Percentiles rank a stretch among this genome's conserved stretches.
These are phyloP conservation scores for Kuraishia floccosa DNA, from an alignment of 805 yeast genomes.

Conservation along the genomic window DNA sequence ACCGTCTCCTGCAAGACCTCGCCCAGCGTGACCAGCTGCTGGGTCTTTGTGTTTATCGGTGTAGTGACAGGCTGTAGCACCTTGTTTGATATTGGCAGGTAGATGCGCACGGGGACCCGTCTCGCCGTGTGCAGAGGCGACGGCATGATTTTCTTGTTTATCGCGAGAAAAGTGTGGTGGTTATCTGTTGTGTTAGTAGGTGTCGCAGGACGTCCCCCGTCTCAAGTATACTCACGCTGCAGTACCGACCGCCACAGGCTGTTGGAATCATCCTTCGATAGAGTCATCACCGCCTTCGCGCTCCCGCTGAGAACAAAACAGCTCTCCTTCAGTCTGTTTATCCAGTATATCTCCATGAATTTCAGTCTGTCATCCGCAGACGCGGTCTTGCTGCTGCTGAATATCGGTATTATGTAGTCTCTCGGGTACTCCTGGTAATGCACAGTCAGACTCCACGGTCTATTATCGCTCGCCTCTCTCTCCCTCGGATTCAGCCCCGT, in stretches of 20 bases:
- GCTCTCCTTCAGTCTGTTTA: slow-evolving; percentile 76
- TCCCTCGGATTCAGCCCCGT: slow-evolving; percentile 23
- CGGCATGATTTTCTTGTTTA: slow-evolving; percentile 16
- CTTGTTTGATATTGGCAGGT: slow-evolving; percentile 24
- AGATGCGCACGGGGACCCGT: slow-evolving; percentile 37
- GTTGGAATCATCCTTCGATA: slow-evolving; percentile 52
- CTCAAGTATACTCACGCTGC: slow-evolving; percentile 19
- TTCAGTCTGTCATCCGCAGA: slow-evolving; percentile 3
- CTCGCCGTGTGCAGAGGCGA: slow-evolving; percentile 11
- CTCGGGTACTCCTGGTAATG: slow-evolving; percentile 30
- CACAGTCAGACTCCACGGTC: slow-evolving; percentile 34
- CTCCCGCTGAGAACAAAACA: slow-evolving; percentile 66
- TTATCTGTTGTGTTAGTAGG: slow-evolving; percentile 11
- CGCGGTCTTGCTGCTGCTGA: slow-evolving; percentile 6
- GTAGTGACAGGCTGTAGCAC: slow-evolving; percentile 20
- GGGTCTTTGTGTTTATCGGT: slow-evolving; percentile 4
- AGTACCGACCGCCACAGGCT: slow-evolving; percentile 43
- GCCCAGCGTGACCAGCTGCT: slow-evolving; percentile 20
- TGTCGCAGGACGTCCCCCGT: slow-evolving; percentile 9
- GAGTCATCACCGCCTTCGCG: slow-evolving; percentile 70
- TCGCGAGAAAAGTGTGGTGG: slow-evolving; percentile 9
- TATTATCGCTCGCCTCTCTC: slow-evolving; percentile 4
- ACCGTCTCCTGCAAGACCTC: slow-evolving; percentile 23
- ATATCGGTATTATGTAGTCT: slow-evolving; percentile 28
- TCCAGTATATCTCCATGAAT: slow-evolving; percentile 41